A percentile compares a stretch with the other conserved stretches of the same genome.
phyloP scores from a whole-genome alignment of 768 basidiomycete genomes.

The Leccinum ochraceum region DNA sequence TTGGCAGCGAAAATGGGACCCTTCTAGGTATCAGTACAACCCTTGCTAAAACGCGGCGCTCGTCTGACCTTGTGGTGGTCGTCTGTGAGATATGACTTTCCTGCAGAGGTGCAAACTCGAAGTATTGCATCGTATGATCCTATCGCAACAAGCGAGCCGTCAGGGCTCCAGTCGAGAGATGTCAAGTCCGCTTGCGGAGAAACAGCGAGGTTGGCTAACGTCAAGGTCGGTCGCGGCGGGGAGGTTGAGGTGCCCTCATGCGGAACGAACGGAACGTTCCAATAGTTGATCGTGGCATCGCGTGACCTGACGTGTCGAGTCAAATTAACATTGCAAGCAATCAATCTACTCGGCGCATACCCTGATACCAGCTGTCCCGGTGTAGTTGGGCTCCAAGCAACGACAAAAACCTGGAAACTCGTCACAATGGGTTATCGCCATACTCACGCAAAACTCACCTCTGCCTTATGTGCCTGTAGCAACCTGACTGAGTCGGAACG shows the following conservation, averaged over 20 bases:
- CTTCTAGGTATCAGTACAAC: slow-evolving; percentile 41
- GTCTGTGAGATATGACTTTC: slow-evolving; percentile 63
- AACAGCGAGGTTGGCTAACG: slow-evolving; percentile 51
- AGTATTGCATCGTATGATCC: slow-evolving; percentile 77
- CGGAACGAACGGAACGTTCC: slow-evolving; percentile 56
- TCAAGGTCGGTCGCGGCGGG: slow-evolving; percentile 37
- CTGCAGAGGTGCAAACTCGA: slow-evolving; percentile 62
- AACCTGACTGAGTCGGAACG: slow-evolving; percentile 44
- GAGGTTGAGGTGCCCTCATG: slow-evolving; percentile 19
- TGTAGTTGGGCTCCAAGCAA: slow-evolving; percentile 72
- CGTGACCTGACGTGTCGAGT: slow-evolving; percentile 53
- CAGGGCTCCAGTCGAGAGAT: slow-evolving; percentile 73
- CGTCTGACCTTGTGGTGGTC: slow-evolving; percentile 61
- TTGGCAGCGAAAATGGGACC: slow-evolving; percentile 78
- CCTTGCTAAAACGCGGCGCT: neutral
- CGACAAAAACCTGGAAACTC: slow-evolving; percentile 69
- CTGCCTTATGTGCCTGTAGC: slow-evolving; percentile 60
- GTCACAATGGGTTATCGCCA: slow-evolving; percentile 7
- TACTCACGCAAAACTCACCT: slow-evolving; percentile 40
- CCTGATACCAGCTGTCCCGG: slow-evolving; percentile 69
- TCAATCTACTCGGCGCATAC: slow-evolving; percentile 40
- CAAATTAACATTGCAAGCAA: slow-evolving; percentile 3
- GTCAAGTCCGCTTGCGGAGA: slow-evolving; percentile 64
- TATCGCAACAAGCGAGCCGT: slow-evolving; percentile 73
- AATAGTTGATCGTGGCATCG: slow-evolving; percentile 72